phyloP scores from a whole-genome alignment of 2,329 filamentous ascomycete genomes.

The Didymella sp. region DNA sequence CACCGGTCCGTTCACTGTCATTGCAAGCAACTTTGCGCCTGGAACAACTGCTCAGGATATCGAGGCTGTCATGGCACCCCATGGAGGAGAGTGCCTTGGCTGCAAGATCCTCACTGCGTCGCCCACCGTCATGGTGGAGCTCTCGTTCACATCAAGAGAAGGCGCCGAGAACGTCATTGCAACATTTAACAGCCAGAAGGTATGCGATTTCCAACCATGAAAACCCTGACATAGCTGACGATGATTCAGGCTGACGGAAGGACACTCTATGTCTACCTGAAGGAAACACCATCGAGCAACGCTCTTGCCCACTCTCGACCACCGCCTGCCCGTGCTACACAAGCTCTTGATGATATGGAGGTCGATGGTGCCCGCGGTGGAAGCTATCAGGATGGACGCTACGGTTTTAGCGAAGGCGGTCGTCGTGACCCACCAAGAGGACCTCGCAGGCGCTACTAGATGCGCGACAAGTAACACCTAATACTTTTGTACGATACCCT shows the following conservation, averaged over 20 bases:
- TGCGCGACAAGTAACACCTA: slow-evolving; percentile 9
- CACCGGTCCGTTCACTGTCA: slow-evolving; percentile 70
- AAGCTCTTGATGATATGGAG: slow-evolving; percentile 53
- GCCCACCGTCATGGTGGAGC: slow-evolving; percentile 78
- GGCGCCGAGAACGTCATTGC: slow-evolving; percentile 77
- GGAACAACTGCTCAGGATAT: slow-evolving; percentile 84
- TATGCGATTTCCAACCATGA: slow-evolving; percentile 50
- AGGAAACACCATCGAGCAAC: slow-evolving; percentile 53
- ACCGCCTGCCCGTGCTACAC: slow-evolving; percentile 27
- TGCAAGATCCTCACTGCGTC: slow-evolving; percentile 72
- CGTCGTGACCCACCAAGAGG: slow-evolving; percentile 41
- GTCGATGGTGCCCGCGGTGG: slow-evolving; percentile 46
- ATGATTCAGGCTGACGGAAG: slow-evolving; percentile 73
- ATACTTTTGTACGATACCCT: slow-evolving; percentile 38
- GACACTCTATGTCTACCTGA: slow-evolving; percentile 75
- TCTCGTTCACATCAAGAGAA: slow-evolving; percentile 74
- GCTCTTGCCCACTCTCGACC: slow-evolving; percentile 42
- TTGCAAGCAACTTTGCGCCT: slow-evolving; percentile 81
- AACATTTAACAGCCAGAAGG: slow-evolving; percentile 80
- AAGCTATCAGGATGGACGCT: slow-evolving; percentile 54
- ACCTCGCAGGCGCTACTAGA: slow-evolving; percentile 44
- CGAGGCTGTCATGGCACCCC: slow-evolving; percentile 77
- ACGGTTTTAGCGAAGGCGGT: slow-evolving; percentile 49
- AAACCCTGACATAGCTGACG: slow-evolving; percentile 18
- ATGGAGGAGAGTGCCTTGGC: slow-evolving; percentile 69